These are phyloP conservation scores for Lagenidium sp. DNA, from an alignment of 352 stramenopile genomes.

Conservation along the genomic window DNA sequence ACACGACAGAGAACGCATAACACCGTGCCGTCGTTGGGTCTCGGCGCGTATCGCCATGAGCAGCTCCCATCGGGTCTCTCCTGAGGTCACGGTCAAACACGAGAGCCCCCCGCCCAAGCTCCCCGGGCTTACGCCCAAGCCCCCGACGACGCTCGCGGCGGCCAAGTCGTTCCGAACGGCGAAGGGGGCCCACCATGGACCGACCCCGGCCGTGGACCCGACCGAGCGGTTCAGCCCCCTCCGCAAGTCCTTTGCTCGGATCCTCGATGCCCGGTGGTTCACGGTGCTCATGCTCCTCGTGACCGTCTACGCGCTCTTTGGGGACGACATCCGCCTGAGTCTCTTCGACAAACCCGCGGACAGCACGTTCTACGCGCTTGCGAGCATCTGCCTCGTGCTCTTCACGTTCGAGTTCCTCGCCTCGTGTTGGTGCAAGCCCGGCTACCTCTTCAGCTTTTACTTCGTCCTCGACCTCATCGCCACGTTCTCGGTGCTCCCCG, in stretches of 20 bases:
- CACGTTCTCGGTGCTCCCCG: slow-evolving; percentile 72
- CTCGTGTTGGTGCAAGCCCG: slow-evolving; percentile 58
- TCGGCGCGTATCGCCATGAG: no score
- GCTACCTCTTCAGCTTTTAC: slow-evolving; percentile 90
- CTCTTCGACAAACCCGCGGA: slow-evolving; percentile 66
- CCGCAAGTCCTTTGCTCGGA: slow-evolving; percentile 21
- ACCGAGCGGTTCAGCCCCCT: slow-evolving; percentile 28
- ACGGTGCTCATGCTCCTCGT: slow-evolving; percentile 84
- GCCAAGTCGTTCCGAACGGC: neutral
- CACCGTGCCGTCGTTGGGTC: neutral
- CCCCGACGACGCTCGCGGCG: slow-evolving; percentile 31
- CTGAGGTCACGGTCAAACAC: slow-evolving; percentile 58
- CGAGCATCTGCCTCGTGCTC: slow-evolving; percentile 80
- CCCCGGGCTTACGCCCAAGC: slow-evolving; percentile 43
- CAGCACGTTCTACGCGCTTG: slow-evolving; percentile 76
- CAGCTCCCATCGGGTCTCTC: slow-evolving; percentile 50
- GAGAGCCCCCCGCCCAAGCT: slow-evolving; percentile 23
- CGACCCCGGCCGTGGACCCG: slow-evolving; percentile 20
- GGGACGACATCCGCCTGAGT: slow-evolving; percentile 86
- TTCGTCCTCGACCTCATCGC: slow-evolving; percentile 83
- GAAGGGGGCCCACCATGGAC: slow-evolving; percentile 3
- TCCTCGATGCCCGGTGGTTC: slow-evolving; percentile 73
- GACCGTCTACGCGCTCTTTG: slow-evolving; percentile 90
- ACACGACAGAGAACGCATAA: neutral
- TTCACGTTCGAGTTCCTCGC: slow-evolving; percentile 86